Evolutionary conservation across 257 asterid genomes (phyloP).

Genomic region (Ilex aquifolium): DNA sequence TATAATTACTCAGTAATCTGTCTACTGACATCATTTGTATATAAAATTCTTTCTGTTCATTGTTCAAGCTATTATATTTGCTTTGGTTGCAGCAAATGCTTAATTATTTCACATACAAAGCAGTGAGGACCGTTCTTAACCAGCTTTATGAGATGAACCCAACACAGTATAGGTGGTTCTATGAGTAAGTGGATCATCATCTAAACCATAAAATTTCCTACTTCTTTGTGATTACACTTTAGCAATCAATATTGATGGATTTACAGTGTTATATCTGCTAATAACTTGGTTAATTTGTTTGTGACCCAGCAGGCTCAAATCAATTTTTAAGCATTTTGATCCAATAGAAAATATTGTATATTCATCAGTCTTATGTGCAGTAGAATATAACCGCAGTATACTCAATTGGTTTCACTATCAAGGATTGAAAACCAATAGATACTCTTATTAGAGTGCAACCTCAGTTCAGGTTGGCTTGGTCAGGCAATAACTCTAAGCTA

Average conservation of each 20-base stretch:
- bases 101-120: slow-evolving; percentile 86
- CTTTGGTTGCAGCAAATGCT: slow-evolving; percentile 52
- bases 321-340: not conserved
- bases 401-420: no score
- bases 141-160: slow-evolving; percentile 94
- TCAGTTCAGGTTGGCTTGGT: no score
- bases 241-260: not conserved
- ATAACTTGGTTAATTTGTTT: not conserved
- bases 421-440: no score
- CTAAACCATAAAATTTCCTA: not conserved
- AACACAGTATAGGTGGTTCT: slow-evolving; percentile 76
- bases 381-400: no score
- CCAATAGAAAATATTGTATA: not conserved
- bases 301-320: no score
- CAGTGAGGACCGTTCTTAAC: slow-evolving; percentile 82
- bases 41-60: no score
- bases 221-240: not conserved
- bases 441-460: no score
- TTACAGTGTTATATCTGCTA: not conserved
- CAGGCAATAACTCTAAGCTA: no score
- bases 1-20: no score
- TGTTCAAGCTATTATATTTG: not conserved
- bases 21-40: no score
- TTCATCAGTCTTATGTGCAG: no score
- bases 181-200: slow-evolving; percentile 46